Evolutionary conservation across 2,329 filamentous ascomycete species (phyloP).

Genomic region (Gaeumannomyces sp.): DNA sequence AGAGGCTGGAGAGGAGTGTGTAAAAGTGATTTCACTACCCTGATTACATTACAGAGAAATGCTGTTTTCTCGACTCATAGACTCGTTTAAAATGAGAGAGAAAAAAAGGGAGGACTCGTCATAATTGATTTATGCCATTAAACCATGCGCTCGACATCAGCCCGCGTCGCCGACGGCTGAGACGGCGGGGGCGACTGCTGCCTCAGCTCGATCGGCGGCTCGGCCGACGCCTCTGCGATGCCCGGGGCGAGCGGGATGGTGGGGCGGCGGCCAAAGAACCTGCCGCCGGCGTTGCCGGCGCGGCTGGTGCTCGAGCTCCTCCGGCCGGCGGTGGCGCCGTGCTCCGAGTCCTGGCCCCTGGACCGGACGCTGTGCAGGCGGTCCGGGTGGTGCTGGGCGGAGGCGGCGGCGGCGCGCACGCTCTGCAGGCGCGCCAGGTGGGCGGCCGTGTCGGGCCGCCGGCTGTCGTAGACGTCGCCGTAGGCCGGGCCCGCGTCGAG

Average conservation of each 20-base stretch:
- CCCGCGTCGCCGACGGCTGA: too few relatives aligned
- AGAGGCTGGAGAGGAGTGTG: too few relatives aligned
- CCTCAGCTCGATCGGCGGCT: background rate
- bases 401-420: conserved; percentile 8
- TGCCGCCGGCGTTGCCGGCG: conserved; percentile 15
- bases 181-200: background rate
- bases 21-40: too few relatives aligned
- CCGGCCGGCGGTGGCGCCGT: background rate
- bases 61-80: too few relatives aligned
- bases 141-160: background rate
- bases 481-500: conserved; percentile 21
- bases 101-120: too few relatives aligned
- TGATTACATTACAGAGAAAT: too few relatives aligned
- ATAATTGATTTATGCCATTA: too few relatives aligned
- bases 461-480: conserved; percentile 20
- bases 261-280: background rate
- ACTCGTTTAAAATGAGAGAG: too few relatives aligned
- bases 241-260: background rate
- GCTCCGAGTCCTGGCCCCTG: background rate
- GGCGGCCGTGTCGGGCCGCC: conserved; percentile 14
- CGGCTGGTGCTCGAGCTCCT: conserved; percentile 25
- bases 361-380: conserved; percentile 1
- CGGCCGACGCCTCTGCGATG: background rate
- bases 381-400: conserved; percentile 1
- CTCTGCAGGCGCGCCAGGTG: conserved; percentile 12